These are phyloP conservation scores for Cucurbita pepo DNA, from an alignment of 306 rosid species.

Conservation along the genomic window DNA sequence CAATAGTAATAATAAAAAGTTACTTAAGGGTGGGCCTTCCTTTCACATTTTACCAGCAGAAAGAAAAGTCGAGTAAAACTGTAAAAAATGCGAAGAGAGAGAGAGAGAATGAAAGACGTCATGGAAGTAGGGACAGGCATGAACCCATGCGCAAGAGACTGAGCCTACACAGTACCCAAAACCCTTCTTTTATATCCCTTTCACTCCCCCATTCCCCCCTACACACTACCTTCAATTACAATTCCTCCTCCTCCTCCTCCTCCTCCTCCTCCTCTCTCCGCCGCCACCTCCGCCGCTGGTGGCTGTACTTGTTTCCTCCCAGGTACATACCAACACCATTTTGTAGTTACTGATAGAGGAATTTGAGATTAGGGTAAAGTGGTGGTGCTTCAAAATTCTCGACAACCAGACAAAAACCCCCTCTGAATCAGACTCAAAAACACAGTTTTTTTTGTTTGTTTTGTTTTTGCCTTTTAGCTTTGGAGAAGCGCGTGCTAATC, in stretches of 20 bases:
- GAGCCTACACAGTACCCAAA: slow-evolving; percentile 32
- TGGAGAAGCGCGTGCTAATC: slow-evolving; percentile 53
- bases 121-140: slow-evolving; percentile 44
- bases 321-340: not conserved
- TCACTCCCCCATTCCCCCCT: slow-evolving; percentile 16
- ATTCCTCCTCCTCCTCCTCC: not conserved
- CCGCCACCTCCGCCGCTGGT: not conserved
- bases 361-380: not conserved
- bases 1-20: too few relatives aligned
- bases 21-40: too few relatives aligned
- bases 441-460: too few relatives aligned
- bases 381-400: slow-evolving; percentile 28
- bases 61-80: not conserved
- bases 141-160: slow-evolving; percentile 82
- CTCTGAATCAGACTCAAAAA: slow-evolving; percentile 20
- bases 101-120: slow-evolving; percentile 6
- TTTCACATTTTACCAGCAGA: too few relatives aligned
- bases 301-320: not conserved
- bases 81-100: not conserved
- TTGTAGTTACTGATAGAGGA: too few relatives aligned
- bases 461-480: too few relatives aligned
- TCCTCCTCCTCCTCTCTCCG: not conserved
- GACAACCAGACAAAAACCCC: slow-evolving; percentile 50
- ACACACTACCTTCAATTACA: slow-evolving; percentile 14
- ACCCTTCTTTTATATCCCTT: slow-evolving; percentile 28